Base-by-base conservation (phyloP, 2,329 filamentous ascomycete genomes). In the Neonectria neomacrospora region DNA sequence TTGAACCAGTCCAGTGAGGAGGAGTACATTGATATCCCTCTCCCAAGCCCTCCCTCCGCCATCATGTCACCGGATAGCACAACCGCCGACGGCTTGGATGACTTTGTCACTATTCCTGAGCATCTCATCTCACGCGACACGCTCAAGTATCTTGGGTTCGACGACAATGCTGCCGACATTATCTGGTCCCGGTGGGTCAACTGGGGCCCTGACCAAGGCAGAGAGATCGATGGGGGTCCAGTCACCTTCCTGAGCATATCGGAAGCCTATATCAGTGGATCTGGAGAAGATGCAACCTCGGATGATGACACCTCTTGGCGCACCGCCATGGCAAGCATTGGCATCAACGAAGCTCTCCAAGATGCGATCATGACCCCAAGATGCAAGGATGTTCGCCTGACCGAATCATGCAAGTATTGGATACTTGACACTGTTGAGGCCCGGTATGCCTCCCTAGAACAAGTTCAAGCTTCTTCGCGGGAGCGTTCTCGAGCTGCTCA, bases 1-100 rank as follows among this genome's bases (percentile, higher is more conserved):
- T 54, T 70, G 9, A 64, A 63, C n/a, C 28, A 28, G 2, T 65
- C 51, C 2, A 67, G 69, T 23, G 63, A 67, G 9, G 45, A 53
- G 28, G 66, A 68, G 39, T 54, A 54, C 26, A 18, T 10, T 9
- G 26, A 34, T 8, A 20, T 55, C 16, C 39, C 39, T 34, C 53
- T 55, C 4, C 39, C 39, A 44, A 20, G 14, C 9, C 30, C 28
- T 22, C 9, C 48, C 5, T 20, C 28, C 9, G 7, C 28, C 11
- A 8, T 14, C 6, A 22, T n/a, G 26, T 42, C 51, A 5, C 26
- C 39, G 6, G 37, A 14, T 3, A 5, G 2, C 14, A n/a, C 39
- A 5, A 10, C 8, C 10, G 3, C n/a, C 2, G 16, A 12, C 14
- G 14, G 16, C 10, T 6, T 22, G 37, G 52, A 45, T 3, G 5